A percentile compares a stretch with the other conserved stretches of the same genome.
These are phyloP conservation scores for Helichrysum umbraculigerum DNA, from an alignment of 129 eudicot species.

Conservation along the genomic window DNA sequence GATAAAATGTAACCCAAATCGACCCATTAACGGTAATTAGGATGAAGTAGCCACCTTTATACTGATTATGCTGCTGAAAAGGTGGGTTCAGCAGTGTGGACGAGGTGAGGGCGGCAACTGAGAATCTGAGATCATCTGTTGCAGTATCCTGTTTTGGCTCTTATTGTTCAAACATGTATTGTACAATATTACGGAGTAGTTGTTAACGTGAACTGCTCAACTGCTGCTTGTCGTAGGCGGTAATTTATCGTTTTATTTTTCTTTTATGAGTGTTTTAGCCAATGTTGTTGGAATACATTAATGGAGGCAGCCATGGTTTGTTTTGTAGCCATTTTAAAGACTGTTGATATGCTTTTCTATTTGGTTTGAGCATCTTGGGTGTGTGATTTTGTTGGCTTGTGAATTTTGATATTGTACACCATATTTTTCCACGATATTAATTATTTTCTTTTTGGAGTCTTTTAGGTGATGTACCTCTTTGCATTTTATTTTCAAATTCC, in stretches of 20 bases:
- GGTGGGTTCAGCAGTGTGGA: conserved; percentile 66
- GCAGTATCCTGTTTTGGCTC: conserved; percentile 25
- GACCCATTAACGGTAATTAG: neutral
- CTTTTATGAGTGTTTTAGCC: conserved; percentile 26
- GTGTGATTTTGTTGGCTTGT: conserved; percentile 26
- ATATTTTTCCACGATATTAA: no score
- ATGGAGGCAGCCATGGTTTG: conserved; percentile 34
- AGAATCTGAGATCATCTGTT: conserved; percentile 18
- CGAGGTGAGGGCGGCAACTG: conserved; percentile 49
- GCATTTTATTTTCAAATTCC: neutral
- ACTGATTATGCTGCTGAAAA: conserved; percentile 44
- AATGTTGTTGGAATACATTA: conserved; percentile 48
- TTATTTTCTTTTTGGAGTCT: conserved; percentile 1
- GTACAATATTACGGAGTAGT: conserved; percentile 17
- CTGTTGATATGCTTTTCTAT: conserved; percentile 11
- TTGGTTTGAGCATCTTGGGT: conserved; percentile 30
- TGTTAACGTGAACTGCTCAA: conserved; percentile 11
- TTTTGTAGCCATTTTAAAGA: conserved; percentile 37
- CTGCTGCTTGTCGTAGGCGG: conserved; percentile 40
- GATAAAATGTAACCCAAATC: neutral
- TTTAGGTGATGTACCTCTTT: conserved; percentile 7
- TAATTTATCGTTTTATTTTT: conserved; percentile 22
- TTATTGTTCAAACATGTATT: conserved; percentile 30
- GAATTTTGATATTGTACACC: neutral
- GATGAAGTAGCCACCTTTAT: neutral